These are phyloP conservation scores for Solanum corneliomulleri DNA, from an alignment of 257 asterid genomes.

Conservation along the genomic window DNA sequence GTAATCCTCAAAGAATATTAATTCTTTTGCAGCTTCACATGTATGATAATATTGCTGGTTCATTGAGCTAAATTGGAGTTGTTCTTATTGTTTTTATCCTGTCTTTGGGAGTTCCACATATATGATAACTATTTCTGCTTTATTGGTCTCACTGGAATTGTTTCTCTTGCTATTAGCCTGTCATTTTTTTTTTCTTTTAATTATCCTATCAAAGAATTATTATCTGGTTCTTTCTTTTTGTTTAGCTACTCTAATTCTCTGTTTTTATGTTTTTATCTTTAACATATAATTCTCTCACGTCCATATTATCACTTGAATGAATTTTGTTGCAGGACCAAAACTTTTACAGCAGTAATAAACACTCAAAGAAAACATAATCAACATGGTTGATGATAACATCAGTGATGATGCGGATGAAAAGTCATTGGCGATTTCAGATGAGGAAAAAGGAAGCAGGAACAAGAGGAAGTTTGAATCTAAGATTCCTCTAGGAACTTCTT, in stretches of 20 bases:
- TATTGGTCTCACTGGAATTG: not conserved
- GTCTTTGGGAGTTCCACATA: not conserved
- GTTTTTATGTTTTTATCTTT: not conserved
- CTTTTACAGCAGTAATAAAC: not conserved
- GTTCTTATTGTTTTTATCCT: not conserved
- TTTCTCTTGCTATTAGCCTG: not conserved
- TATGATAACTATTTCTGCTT: not conserved
- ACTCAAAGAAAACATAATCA: not conserved
- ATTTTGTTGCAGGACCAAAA: not conserved
- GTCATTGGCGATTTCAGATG: conserved; percentile 3
- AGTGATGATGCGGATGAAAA: conserved; percentile 15
- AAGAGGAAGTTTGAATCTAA: conserved; percentile 57
- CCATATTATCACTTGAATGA: not conserved
- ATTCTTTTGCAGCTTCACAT: not conserved
- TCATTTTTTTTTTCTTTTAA: not conserved
- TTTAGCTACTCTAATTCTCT: not conserved
- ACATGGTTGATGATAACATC: conserved; percentile 28
- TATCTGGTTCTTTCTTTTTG: not conserved
- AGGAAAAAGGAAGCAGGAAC: conserved; percentile 41
- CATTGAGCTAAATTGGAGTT: not conserved
- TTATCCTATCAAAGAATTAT: not conserved
- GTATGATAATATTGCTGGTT: not conserved
- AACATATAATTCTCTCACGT: not conserved
- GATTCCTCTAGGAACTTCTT: conserved; percentile 12
- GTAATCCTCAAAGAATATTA: not conserved